phyloP scores from a whole-genome alignment of 768 basidiomycete genomes.

The Coprinellus aureogranulatus region DNA sequence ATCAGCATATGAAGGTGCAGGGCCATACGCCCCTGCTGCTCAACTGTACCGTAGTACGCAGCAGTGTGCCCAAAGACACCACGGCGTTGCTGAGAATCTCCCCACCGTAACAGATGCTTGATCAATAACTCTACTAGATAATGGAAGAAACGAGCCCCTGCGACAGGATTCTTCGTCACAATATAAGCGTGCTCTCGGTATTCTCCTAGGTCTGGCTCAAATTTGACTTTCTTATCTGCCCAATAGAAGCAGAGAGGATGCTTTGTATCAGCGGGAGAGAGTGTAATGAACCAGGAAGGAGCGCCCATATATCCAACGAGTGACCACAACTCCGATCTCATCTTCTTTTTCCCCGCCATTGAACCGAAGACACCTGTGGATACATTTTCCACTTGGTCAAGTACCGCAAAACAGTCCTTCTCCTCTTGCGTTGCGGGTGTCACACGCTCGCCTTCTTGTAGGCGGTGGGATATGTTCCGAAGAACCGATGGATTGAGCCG shows the following conservation, averaged over 20 bases:
- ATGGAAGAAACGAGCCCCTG: conserved; percentile 31
- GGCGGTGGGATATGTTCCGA: not conserved
- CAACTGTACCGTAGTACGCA: conserved; percentile 32
- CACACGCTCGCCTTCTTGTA: not conserved
- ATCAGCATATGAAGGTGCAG: conserved; percentile 37
- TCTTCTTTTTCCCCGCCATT: not conserved
- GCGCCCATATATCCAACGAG: not conserved
- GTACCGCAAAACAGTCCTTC: conserved; percentile 1
- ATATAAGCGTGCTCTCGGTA: not conserved
- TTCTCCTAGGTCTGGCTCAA: not conserved
- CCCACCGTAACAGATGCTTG: conserved; percentile 13
- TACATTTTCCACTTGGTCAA: too few species aligned
- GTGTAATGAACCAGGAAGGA: conserved; percentile 2
- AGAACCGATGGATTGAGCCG: conserved; percentile 17
- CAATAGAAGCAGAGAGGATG: conserved; percentile 6
- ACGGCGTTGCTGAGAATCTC: not conserved
- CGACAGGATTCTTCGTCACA: conserved; percentile 20
- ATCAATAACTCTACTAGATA: conserved; percentile 29
- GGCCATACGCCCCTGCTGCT: conserved; percentile 34
- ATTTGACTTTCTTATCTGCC: not conserved
- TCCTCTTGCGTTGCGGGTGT: not conserved
- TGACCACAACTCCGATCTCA: conserved; percentile 6
- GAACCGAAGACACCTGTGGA: too few species aligned
- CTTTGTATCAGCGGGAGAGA: conserved; percentile 1
- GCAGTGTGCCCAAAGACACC: conserved; percentile 27